Evolutionary conservation across 495 filamentous ascomycete genomes (phyloP), one percentile per base, ranked within the genome.

Genomic region (Aspergillus kassunensis): DNA sequence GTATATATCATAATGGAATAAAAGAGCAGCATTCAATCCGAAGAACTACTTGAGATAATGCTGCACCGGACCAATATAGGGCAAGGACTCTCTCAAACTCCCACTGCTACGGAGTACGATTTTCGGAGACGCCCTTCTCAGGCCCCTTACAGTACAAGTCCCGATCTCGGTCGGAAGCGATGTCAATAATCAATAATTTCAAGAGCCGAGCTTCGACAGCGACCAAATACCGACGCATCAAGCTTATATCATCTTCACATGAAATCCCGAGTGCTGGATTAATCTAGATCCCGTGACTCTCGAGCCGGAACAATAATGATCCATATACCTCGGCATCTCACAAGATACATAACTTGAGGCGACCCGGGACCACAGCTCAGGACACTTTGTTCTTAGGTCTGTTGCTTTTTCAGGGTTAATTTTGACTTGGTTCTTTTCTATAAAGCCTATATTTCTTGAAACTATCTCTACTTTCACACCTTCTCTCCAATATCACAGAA

Each of bases 241-340:
- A 18, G 31, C n/a, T 31, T 51, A 4, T n/a, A 20, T 24, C 39
- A 48, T 52, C 42, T 59, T 62, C 59, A 62, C 59, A 59, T 62
- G 59, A 59, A 59, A 52, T n/a, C 34, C 30, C 27, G 27, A 29
- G 27, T 29, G 5, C 54, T 34, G n/a, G 13, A 33, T 37, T 8
- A 44, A 36, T 41, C 23, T 24, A 18, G 51, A 62, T 62, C 65
- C 60, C 65, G 68, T 69, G 67, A 69, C 67, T 54, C 5, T 15
- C 8, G 18, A 13, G 11, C 20, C 59, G 69, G 69, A 70, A 60
- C 55, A 73, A 68, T 51, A 21, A 68, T 71, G 49, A 58, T 64
- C 53, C 72, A 64, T 27, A 31, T 20, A 60, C 72, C 72, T 72
- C 69, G 72, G 72, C 58, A 61, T 52, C 59, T 64, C 51, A 56